Evolutionary conservation across 1,139 yeast genomes (phyloP).

Genomic region (Zygoascus hellenicus): DNA sequence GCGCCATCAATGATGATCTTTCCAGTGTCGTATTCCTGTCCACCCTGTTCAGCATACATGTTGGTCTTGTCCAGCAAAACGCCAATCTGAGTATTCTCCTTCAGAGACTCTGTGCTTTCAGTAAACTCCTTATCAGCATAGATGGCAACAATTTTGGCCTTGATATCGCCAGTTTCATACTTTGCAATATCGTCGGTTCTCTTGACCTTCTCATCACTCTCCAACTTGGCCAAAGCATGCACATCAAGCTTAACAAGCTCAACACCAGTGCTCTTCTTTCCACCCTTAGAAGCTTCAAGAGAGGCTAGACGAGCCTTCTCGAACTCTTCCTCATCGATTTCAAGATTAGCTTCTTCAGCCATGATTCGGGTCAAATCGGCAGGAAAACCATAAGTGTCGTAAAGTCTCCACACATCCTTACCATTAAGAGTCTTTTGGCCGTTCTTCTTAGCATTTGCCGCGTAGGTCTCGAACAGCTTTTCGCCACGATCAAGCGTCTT

Average conservation of each 20-base stretch:
- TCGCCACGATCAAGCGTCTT: conserved; percentile 98
- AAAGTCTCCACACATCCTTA: conserved; percentile 95
- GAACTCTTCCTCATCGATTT: conserved; percentile 85
- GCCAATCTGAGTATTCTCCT: conserved; percentile 57
- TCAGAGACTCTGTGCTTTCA: conserved; percentile 37
- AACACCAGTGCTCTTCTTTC: conserved; percentile 58
- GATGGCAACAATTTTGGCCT: conserved; percentile 53
- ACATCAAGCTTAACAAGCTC: conserved; percentile 76
- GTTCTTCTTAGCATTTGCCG: conserved; percentile 70
- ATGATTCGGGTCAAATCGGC: conserved; percentile 93
- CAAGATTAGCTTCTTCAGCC: conserved; percentile 98
- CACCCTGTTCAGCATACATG: conserved; percentile 98
- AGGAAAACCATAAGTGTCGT: conserved; percentile 99
- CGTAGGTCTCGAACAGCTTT: conserved; percentile 89
- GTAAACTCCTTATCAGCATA: conserved; percentile 64
- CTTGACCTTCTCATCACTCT: conserved; percentile 46
- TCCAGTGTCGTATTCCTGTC: conserved; percentile 96
- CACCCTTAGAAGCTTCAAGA: conserved; percentile 91
- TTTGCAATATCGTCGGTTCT: conserved; percentile 80
- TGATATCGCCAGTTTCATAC: conserved; percentile 34
- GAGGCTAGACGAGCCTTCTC: conserved; percentile 85
- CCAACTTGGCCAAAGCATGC: conserved; percentile 62
- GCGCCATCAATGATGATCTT: conserved; percentile 81
- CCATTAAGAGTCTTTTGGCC: conserved; percentile 79
- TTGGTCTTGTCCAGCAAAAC: conserved; percentile 82